Percentiles rank a stretch among this genome's conserved stretches.
Evolutionary conservation across 2,329 filamentous ascomycete species (phyloP).

Genomic region (Bipolaris victoriae): DNA sequence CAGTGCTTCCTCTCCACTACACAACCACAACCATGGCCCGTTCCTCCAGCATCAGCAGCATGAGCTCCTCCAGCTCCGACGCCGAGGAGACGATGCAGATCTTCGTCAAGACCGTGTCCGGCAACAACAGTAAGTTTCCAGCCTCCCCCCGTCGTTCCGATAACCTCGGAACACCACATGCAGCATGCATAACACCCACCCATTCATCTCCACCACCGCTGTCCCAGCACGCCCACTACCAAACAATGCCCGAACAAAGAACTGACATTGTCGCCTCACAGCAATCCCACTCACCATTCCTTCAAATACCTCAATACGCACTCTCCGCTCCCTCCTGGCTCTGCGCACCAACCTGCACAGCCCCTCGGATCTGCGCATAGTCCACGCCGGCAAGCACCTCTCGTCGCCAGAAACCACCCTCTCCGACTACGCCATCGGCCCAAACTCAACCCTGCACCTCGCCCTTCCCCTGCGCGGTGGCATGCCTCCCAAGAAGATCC

Average conservation of each 20-base stretch:
- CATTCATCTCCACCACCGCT: background rate
- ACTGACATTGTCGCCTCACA: slow-evolving; percentile 41
- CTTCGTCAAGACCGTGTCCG: slow-evolving; percentile 65
- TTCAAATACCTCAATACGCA: slow-evolving; percentile 59
- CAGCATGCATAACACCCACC: background rate
- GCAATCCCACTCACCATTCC: slow-evolving; percentile 64
- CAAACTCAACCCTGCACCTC: slow-evolving; percentile 60
- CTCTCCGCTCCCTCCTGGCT: slow-evolving; percentile 63
- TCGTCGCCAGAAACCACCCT: slow-evolving; percentile 52
- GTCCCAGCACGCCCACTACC: background rate
- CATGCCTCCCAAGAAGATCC: slow-evolving; percentile 73
- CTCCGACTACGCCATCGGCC: slow-evolving; percentile 55
- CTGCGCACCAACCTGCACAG: slow-evolving; percentile 61
- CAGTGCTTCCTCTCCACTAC: slow-evolving; percentile 1
- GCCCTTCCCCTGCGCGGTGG: slow-evolving; percentile 63
- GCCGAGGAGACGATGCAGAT: slow-evolving; percentile 63
- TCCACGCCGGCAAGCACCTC: slow-evolving; percentile 65
- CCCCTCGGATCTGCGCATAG: slow-evolving; percentile 59
- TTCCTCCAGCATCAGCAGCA: slow-evolving; percentile 51
- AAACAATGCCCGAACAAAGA: background rate
- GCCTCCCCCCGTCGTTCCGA: slow-evolving; percentile 23
- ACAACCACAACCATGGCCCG: slow-evolving; percentile 40
- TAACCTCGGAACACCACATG: slow-evolving; percentile 12
- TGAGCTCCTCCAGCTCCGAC: slow-evolving; percentile 52
- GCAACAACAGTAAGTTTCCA: slow-evolving; percentile 59